A percentile compares a stretch with the other conserved stretches of the same genome.
Conservation (phyloP, 257 asterid genomes). For the Scutellaria baicalensis region DNA sequence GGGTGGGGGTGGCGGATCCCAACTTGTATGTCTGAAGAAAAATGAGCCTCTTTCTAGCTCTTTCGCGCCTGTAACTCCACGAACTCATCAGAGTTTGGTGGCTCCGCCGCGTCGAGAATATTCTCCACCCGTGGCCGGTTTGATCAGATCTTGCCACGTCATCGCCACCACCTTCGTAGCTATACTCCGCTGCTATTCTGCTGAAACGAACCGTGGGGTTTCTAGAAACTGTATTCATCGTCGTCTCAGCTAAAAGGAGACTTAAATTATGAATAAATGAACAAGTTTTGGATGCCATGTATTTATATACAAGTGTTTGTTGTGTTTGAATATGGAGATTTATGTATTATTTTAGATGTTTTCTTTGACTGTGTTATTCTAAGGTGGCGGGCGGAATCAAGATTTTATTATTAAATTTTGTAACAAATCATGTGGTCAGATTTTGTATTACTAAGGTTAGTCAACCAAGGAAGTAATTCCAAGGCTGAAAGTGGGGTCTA, state of each 20-base stretch:
- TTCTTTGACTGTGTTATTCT: conserved; percentile 10
- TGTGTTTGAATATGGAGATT: neutral
- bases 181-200: conserved; percentile 1
- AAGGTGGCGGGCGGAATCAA: conserved; percentile 24
- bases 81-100: conserved; percentile 33
- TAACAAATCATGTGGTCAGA: too few species aligned
- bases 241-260: neutral
- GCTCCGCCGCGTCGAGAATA: conserved; percentile 25
- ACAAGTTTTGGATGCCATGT: neutral
- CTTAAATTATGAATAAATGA: neutral
- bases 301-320: neutral
- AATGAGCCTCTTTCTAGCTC: conserved; percentile 44
- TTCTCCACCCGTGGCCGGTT: conserved; percentile 22
- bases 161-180: neutral
- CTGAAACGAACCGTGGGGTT: conserved; percentile 29
- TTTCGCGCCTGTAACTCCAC: conserved; percentile 34
- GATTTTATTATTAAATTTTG: neutral
- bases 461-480: neutral
- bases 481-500: too few species aligned
- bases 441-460: neutral
- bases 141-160: neutral
- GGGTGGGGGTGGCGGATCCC: conserved; percentile 6
- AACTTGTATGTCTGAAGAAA: conserved; percentile 49
- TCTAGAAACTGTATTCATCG: conserved; percentile 24
- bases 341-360: neutral